Evolutionary conservation across 2,329 filamentous ascomycete species (phyloP).

Genomic region (Monilinia laxa): DNA sequence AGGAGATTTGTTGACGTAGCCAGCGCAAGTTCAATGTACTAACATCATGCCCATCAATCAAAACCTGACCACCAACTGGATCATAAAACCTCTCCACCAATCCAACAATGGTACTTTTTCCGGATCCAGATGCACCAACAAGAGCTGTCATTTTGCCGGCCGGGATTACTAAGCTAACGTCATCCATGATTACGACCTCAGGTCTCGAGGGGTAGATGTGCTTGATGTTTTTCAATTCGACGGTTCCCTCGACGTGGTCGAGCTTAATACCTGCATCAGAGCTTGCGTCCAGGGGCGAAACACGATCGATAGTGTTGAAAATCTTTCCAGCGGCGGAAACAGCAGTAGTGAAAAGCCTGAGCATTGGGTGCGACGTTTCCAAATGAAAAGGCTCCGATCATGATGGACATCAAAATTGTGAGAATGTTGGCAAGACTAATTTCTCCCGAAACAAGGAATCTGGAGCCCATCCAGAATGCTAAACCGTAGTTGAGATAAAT

Average conservation of each 20-base stretch:
- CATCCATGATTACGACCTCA: conserved; percentile 84
- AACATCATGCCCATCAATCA: conserved; percentile 81
- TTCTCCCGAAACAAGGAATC: conserved; percentile 66
- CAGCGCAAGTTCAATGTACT: conserved; percentile 80
- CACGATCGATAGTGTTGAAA: conserved; percentile 86
- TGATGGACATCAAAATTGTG: conserved; percentile 84
- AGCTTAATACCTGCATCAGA: conserved; percentile 70
- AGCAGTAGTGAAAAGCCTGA: conserved; percentile 83
- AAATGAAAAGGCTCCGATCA: conserved; percentile 90
- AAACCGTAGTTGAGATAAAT: conserved; percentile 86
- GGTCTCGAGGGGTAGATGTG: conserved; percentile 94
- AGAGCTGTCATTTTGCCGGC: conserved; percentile 90
- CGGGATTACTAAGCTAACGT: conserved; percentile 75
- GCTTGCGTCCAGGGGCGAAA: conserved; percentile 78
- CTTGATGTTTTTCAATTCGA: conserved; percentile 79
- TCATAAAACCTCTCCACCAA: conserved; percentile 93
- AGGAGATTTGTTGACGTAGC: conserved; percentile 86
- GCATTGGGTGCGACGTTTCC: conserved; percentile 84
- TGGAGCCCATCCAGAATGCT: conserved; percentile 84
- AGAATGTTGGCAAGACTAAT: conserved; percentile 69
- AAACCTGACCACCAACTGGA: conserved; percentile 75
- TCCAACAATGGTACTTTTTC: conserved; percentile 92
- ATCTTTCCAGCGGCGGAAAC: conserved; percentile 88
- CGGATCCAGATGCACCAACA: conserved; percentile 90
- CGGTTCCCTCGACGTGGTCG: conserved; percentile 69